Percentiles rank a stretch among this genome's conserved stretches.
These are phyloP conservation scores for Cinnamomum micranthum DNA, from an alignment of 164 flowering plant species.

Conservation along the genomic window DNA sequence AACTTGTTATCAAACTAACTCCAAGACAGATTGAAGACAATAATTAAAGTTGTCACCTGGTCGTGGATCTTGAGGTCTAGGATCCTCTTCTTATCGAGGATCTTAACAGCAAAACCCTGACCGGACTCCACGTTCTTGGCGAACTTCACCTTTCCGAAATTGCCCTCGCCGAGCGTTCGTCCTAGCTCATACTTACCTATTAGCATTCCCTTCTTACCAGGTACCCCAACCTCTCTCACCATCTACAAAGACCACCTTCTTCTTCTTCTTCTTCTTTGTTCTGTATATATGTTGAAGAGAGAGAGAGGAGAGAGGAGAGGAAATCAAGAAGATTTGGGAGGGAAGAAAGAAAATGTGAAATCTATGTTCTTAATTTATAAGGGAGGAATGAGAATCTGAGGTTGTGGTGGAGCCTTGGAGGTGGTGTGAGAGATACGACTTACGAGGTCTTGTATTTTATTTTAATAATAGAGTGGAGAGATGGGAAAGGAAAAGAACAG, in stretches of 20 bases:
- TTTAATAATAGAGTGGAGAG: too few species aligned
- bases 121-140: conserved; percentile 64
- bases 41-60: conserved; percentile 43
- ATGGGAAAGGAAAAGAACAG: too few species aligned
- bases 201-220: conserved; percentile 50
- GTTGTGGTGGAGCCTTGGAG: too few species aligned
- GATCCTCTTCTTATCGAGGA: conserved; percentile 65
- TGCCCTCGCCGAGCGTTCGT: conserved; percentile 79
- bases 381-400: too few species aligned
- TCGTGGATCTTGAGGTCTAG: conserved; percentile 58
- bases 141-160: conserved; percentile 83
- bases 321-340: too few species aligned
- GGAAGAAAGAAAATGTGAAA: too few species aligned
- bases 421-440: too few species aligned
- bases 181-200: conserved; percentile 91
- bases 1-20: neutral
- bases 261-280: too few species aligned
- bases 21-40: neutral
- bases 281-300: too few species aligned
- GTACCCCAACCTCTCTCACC: conserved; percentile 19
- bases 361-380: too few species aligned
- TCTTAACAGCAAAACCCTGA: conserved; percentile 66
- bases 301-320: too few species aligned
- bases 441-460: too few species aligned
- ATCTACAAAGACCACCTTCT: conserved; percentile 6